Conservation (phyloP, 2,329 filamentous ascomycete genomes). For the Microsporum canis region DNA sequence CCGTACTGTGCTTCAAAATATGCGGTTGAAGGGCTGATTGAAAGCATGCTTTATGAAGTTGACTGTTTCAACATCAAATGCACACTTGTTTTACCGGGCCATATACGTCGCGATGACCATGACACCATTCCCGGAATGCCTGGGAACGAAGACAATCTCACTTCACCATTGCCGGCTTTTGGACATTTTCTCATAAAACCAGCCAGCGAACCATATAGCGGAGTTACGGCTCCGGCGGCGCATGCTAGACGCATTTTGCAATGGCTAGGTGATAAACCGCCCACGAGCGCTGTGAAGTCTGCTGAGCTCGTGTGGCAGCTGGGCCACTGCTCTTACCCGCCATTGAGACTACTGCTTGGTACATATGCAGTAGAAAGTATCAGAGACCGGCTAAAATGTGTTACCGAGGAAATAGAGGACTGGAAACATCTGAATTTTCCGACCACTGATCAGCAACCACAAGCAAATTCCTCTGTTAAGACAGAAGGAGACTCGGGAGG, state of each 20-base stretch:
- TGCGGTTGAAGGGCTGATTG: slow-evolving; percentile 87
- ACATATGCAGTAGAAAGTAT: slow-evolving; percentile 96
- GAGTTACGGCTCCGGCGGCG: slow-evolving; percentile 66
- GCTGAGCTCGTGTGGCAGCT: slow-evolving; percentile 91
- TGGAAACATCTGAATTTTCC: slow-evolving; percentile 78
- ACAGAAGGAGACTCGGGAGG: background rate
- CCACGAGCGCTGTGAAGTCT: slow-evolving; percentile 83
- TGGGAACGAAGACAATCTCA: slow-evolving; percentile 20
- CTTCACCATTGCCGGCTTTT: slow-evolving; percentile 60
- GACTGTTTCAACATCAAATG: slow-evolving; percentile 87
- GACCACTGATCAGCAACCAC: slow-evolving; percentile 23
- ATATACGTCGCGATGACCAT: slow-evolving; percentile 71
- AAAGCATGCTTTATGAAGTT: slow-evolving; percentile 93
- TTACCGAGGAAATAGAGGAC: slow-evolving; percentile 90
- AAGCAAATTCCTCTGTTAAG: background rate
- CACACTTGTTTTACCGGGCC: slow-evolving; percentile 81
- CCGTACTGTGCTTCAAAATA: slow-evolving; percentile 97
- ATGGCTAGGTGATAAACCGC: slow-evolving; percentile 87
- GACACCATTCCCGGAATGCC: slow-evolving; percentile 15
- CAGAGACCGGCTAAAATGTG: slow-evolving; percentile 71
- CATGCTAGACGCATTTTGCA: slow-evolving; percentile 87
- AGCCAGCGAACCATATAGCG: slow-evolving; percentile 68
- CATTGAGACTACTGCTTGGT: slow-evolving; percentile 72
- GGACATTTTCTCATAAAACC: slow-evolving; percentile 87
- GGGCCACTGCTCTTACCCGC: slow-evolving; percentile 88